Evolutionary conservation across 768 basidiomycete genomes (phyloP).

Genomic region (Myochromella boudieri): DNA sequence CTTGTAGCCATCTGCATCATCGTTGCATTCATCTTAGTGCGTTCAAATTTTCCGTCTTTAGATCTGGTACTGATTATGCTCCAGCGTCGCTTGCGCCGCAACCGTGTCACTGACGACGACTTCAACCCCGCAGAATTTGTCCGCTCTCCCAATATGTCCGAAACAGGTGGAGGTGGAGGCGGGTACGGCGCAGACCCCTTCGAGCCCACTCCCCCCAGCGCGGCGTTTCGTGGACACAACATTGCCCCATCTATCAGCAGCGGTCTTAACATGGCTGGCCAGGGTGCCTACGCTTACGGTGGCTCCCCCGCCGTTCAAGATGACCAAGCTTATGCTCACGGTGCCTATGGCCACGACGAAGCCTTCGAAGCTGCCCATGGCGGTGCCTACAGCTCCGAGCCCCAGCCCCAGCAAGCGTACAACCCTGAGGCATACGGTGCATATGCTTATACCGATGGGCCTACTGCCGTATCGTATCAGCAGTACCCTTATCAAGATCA

Average conservation of each 20-base stretch:
- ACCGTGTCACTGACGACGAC: constrained; percentile 29
- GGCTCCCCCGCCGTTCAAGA: constrained; percentile 11
- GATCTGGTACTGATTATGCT: background rate
- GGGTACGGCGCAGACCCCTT: constrained; percentile 25
- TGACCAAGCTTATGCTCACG: background rate
- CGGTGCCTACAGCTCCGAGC: constrained; percentile 42
- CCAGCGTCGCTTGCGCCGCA: constrained; percentile 38
- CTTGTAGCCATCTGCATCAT: constrained; percentile 35
- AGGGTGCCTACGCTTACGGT: constrained; percentile 31
- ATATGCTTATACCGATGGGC: constrained; percentile 36
- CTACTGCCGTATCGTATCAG: constrained; percentile 29
- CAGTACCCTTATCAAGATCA: constrained; percentile 21
- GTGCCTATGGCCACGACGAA: constrained; percentile 22
- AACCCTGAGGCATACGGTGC: constrained; percentile 45
- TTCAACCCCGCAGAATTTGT: constrained; percentile 33
- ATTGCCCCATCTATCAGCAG: constrained; percentile 28
- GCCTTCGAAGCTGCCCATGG: constrained; percentile 27
- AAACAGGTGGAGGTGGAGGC: no score
- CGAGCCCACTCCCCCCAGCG: constrained; percentile 22
- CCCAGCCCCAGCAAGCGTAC: constrained; percentile 36
- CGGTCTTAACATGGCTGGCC: constrained; percentile 38
- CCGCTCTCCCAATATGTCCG: constrained; percentile 22
- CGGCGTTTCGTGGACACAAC: constrained; percentile 26
- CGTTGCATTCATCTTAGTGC: constrained; percentile 40
- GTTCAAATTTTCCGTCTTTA: constrained; percentile 12